phyloP scores from a whole-genome alignment of 305 asterid genomes.

The Fraxinus albicans region DNA sequence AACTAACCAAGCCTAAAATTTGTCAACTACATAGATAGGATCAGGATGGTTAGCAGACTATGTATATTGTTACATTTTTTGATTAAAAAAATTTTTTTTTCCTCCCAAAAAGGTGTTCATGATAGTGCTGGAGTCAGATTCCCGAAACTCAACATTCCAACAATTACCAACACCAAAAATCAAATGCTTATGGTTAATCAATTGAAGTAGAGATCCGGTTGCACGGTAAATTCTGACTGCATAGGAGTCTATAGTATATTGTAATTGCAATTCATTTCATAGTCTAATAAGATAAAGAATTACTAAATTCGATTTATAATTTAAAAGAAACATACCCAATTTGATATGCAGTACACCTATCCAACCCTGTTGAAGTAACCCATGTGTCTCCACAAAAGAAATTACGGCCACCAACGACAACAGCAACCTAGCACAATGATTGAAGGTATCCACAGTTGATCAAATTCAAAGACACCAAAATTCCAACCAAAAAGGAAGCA shows the following conservation, averaged over 20 bases:
- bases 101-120: not conserved
- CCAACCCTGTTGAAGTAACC: constrained; percentile 77
- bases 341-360: constrained; percentile 88
- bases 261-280: not conserved
- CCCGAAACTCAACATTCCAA: not conserved
- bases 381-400: constrained; percentile 91
- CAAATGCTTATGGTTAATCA: not conserved
- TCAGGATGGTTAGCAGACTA: not conserved
- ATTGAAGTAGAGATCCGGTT: not conserved
- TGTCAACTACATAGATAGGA: not conserved
- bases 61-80: not conserved
- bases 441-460: constrained; percentile 12
- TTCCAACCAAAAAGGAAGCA: constrained; percentile 16
- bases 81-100: not conserved
- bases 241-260: not conserved
- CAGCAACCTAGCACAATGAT: constrained; percentile 55
- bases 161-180: not conserved
- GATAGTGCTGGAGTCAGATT: not conserved
- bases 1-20: not conserved
- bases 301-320: not conserved
- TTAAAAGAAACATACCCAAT: constrained; percentile 52
- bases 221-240: not conserved
- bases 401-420: constrained; percentile 89
- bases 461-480: constrained; percentile 4
- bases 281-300: not conserved